Base-by-base conservation (phyloP, 2,329 filamentous ascomycete species). In the Talaromyces sp. region DNA sequence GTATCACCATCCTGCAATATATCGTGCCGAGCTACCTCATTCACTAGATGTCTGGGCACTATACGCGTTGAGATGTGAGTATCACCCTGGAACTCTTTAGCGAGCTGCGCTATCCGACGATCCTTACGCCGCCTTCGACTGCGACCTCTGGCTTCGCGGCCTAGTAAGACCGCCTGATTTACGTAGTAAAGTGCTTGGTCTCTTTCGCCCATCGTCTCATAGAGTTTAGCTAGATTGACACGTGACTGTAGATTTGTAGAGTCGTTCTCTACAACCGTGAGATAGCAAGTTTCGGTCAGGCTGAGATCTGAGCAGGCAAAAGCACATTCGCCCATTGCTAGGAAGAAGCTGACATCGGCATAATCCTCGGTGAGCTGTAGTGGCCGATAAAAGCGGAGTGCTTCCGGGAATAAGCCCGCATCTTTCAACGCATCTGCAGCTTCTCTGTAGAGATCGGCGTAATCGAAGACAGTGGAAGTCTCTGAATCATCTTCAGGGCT, bases 161-260 rank as follows among this genome's bases (percentile, higher is more conserved):
- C 82, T 33, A 92, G 78, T 35, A 85, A 81, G 68, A 93, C 84
- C 8, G 91, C 87, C 72, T 96, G 89, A 37, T 88, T 89, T 56
- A 91, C 86, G 58, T 92, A 84, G 64, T 89, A 87, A 63, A 92
- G 85, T 1, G 92, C 92, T 69, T 91, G 86, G 69, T 92, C 89
- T 23, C 84, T 86, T 76, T 88, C 86, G 66, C 87, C 87, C 50
- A 84, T 84, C 66, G 83, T 86, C 72, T 96, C 91, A 70, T 96
- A 96, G 74, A 97, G 86, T 69, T 90, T 92, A 12, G 91, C 91
- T 9, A 97, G 81, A 69, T 91, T 86, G 33, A 90, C 86, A 42
- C 91, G 88, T 42, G 91, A 90, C 65, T 92, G 88, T 55, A 93
- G 86, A 63, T 89, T 87, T 44, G 86, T 81, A 50, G 87, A 80